Conservation (phyloP, 1,284 basidiomycete genomes). For the Heterobasidion occidentale region DNA sequence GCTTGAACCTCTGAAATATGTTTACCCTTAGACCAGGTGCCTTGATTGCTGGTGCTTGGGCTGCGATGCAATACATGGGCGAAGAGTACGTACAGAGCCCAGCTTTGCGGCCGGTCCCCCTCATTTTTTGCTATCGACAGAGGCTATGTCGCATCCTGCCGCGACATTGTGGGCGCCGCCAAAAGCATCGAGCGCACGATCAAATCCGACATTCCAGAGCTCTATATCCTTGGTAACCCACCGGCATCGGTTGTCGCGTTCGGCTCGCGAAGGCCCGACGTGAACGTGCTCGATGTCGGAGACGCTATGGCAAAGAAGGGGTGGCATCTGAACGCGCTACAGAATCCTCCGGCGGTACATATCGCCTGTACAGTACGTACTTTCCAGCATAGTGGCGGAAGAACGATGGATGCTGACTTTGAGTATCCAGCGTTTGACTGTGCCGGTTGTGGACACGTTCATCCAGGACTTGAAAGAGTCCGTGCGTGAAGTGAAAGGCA, state of each 20-base stretch:
- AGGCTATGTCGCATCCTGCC: conserved; percentile 89
- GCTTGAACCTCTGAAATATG: background rate
- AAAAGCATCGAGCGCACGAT: conserved; percentile 65
- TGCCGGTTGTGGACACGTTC: conserved; percentile 71
- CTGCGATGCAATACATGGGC: conserved; percentile 91
- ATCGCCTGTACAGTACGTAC: conserved; percentile 84
- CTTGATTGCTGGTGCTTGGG: conserved; percentile 93
- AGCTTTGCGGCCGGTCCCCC: background rate
- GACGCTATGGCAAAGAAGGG: conserved; percentile 81
- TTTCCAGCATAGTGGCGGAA: no score
- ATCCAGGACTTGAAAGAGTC: conserved; percentile 77
- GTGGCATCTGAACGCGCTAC: conserved; percentile 89
- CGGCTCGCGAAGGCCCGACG: conserved; percentile 44
- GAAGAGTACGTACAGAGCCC: conserved; percentile 45
- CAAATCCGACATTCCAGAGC: conserved; percentile 61
- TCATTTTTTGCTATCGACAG: conserved; percentile 30
- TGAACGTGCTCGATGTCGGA: conserved; percentile 82
- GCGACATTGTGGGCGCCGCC: conserved; percentile 72
- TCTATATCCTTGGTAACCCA: conserved; percentile 85
- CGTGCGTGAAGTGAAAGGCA: conserved; percentile 52
- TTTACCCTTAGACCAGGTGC: conserved; percentile 67
- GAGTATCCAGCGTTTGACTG: conserved; percentile 58
- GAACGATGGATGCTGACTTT: background rate
- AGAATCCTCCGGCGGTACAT: conserved; percentile 78
- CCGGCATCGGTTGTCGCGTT: conserved; percentile 91